A percentile compares a stretch with the other conserved stretches of the same genome.
Evolutionary conservation across 257 asterid genomes (phyloP).

Genomic region (Fraxinus quadrangulata): DNA sequence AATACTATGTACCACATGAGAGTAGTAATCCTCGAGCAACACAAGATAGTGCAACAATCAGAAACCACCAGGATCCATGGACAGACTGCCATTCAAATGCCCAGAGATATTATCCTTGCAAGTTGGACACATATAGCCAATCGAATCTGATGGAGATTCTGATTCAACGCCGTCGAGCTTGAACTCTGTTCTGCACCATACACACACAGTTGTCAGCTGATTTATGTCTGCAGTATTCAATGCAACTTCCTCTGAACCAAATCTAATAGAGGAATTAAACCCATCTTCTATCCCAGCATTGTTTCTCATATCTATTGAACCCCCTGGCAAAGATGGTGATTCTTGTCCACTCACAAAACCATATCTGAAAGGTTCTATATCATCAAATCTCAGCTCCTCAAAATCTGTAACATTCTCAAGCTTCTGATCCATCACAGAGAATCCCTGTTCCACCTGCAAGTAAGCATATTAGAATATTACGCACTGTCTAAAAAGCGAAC

Average conservation of each 20-base stretch:
- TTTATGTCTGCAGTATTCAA: slow-evolving; percentile 41
- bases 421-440: slow-evolving; percentile 52
- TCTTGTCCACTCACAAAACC: slow-evolving; percentile 54
- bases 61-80: slow-evolving; percentile 53
- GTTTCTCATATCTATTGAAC: slow-evolving; percentile 55
- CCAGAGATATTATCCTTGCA: slow-evolving; percentile 94
- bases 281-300: slow-evolving; percentile 52
- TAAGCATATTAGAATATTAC: slow-evolving; percentile 17
- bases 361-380: slow-evolving; percentile 67
- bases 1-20: slow-evolving; percentile 6
- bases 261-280: slow-evolving; percentile 57
- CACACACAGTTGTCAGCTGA: slow-evolving; percentile 79
- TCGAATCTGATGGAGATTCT: slow-evolving; percentile 83
- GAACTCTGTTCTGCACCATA: slow-evolving; percentile 96
- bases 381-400: slow-evolving; percentile 85
- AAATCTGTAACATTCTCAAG: slow-evolving; percentile 64
- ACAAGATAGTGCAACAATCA: slow-evolving; percentile 32
- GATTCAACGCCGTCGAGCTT: slow-evolving; percentile 72
- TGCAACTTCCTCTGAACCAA: slow-evolving; percentile 57
- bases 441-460: slow-evolving; percentile 56
- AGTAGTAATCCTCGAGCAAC: slow-evolving; percentile 28
- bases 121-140: slow-evolving; percentile 95
- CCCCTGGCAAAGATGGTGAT: slow-evolving; percentile 53
- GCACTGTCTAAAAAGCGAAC: neutral
- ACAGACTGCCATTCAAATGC: slow-evolving; percentile 65